Base-by-base conservation (phyloP, 495 filamentous ascomycete genomes). In the Gamarada debralockiae region DNA sequence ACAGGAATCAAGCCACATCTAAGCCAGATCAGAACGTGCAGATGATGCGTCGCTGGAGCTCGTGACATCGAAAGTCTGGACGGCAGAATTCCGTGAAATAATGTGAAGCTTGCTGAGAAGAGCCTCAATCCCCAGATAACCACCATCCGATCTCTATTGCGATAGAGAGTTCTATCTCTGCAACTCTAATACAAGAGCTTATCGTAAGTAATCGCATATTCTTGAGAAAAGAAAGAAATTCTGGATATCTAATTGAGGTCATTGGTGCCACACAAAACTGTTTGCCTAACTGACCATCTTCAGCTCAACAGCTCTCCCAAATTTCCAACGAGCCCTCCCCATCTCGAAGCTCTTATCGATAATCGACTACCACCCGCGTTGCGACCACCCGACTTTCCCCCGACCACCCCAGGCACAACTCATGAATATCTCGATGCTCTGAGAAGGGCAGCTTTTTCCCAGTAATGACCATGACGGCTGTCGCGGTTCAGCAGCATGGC, bases 391-490 rank as follows among this genome's bases (percentile, higher is more conserved):
- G 29, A 34, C 29, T 25, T 15, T 36, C 17, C 29, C 3, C 13
- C n/a, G n/a, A n/a, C n/a, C n/a, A n/a, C n/a, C n/a, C n/a, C n/a
- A n/a, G n/a, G n/a, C 5, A 33, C 33, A 47, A 18, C 27, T 41
- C 44, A 58, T 58, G 55, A 33, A 42, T 10, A 48, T 15, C 47
- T 43, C 52, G 12, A 45, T 12, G 27, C 17, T 25, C 23, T 54
- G 56, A 63, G 56, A 50, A 56, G 50, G 44, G 29, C 21, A 4
- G 40, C 44, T 52, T 57, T 41, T 54, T 47, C 12, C 34, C 23
- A 2, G 18, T 13, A 13, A 47, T 52, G 50, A 54, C 44, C 9
- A 63, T 63, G 60, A 63, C 60, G n/a, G 60, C 60, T 39, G 57
- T 63, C 13, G 57, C 54, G 31, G 50, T 58, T 18, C 60, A 60